A percentile compares a stretch with the other conserved stretches of the same genome.
phyloP scores from a whole-genome alignment of 2,329 filamentous ascomycete genomes.

The Trichoderma polysporum region DNA sequence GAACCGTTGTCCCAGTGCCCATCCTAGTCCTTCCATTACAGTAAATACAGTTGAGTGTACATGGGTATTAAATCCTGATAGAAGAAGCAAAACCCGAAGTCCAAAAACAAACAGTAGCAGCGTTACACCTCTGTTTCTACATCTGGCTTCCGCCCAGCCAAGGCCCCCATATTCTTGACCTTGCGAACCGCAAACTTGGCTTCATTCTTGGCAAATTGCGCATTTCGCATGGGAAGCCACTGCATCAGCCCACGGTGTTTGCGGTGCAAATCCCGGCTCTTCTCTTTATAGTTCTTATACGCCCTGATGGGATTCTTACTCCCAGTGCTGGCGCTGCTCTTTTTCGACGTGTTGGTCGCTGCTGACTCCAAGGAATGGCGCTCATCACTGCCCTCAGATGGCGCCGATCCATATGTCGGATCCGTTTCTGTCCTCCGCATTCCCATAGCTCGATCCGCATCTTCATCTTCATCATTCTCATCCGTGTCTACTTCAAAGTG shows the following conservation, averaged over 20 bases:
- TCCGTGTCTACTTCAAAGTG: conserved; percentile 39
- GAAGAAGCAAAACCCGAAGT: neutral
- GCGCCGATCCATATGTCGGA: conserved; percentile 24
- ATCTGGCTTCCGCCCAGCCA: conserved; percentile 81
- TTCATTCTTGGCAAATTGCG: conserved; percentile 85
- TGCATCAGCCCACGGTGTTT: conserved; percentile 93
- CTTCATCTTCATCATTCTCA: conserved; percentile 33
- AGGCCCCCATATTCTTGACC: conserved; percentile 71
- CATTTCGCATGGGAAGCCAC: conserved; percentile 86
- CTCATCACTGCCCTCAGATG: conserved; percentile 31
- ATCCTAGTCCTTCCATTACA: neutral
- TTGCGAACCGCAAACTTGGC: conserved; percentile 74
- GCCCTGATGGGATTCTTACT: conserved; percentile 56
- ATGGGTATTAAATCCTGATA: neutral
- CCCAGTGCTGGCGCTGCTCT: conserved; percentile 33
- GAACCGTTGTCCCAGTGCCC: neutral
- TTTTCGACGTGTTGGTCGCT: conserved; percentile 31
- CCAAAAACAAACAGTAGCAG: neutral
- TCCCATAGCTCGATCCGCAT: conserved; percentile 53
- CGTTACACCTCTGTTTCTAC: conserved; percentile 72
- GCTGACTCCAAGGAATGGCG: conserved; percentile 42
- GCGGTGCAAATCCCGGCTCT: conserved; percentile 74
- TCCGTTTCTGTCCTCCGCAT: conserved; percentile 54
- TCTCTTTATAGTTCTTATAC: conserved; percentile 63
- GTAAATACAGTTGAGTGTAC: neutral